Evolutionary conservation across 2,329 filamentous ascomycete species (phyloP), one percentile per base, ranked within the genome.

Genomic region (Fusarium solani-melongenae): DNA sequence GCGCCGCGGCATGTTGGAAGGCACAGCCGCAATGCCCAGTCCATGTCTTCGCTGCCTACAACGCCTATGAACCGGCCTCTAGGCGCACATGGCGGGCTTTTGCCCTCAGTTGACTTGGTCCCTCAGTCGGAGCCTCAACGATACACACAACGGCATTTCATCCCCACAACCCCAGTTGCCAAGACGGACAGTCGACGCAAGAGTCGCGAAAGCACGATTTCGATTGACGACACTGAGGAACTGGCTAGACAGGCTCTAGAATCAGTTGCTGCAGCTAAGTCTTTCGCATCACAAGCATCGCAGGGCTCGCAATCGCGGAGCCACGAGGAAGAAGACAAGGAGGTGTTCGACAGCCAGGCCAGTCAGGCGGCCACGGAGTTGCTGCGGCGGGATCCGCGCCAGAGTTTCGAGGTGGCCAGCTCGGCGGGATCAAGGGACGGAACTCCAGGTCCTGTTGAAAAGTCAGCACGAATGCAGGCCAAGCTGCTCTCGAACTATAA

Each of bases 131-230:
- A 90, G 82, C 88, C 89, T 5, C 86, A 87, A 22, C 85, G 86
- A 46, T 84, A 85, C 68, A 66, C 76, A 11, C 81, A 79, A 67
- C 73, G 79, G 57, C 83, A 84, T n/a, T 84, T 84, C 65, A 78
- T 83, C 3, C 84, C 86, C 7, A 84, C 84, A n/a, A 87, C 86
- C 0, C 85, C 87, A 2, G 81, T 82, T 10, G 81, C 82, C 15
- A 80, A 79, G 58, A 78, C 80, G 38, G 84, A 85, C 22, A 84
- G 85, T 57, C 87, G 89, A 39, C 89, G 90, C 61, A 91, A 91
- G 81, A 95, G 94, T 81, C 91, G 94, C 68, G 94, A 97, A 81
- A 96, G 93, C 83, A 97, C 94, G 2, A 95, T 96, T 57, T 96
- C 94, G 1, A 92, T 90, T 22, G 88, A 88, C 49, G 88, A 91